Evolutionary conservation across 2,329 filamentous ascomycete genomes (phyloP).

Genomic region (Pseudogymnoascus sp.): DNA sequence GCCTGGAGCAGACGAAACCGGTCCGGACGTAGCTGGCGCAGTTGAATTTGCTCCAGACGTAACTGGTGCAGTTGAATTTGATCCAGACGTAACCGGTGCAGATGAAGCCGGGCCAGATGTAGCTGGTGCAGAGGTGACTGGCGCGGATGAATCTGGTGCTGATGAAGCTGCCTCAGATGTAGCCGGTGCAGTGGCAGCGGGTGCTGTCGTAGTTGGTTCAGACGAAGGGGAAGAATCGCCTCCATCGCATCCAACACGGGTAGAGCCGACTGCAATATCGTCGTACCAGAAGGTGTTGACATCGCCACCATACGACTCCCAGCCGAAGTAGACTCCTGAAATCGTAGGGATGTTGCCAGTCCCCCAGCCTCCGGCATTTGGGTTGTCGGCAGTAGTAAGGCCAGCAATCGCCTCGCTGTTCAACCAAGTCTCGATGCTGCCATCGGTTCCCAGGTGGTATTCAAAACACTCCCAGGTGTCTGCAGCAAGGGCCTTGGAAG

Average conservation of each 20-base stretch:
- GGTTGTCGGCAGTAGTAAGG: conserved; percentile 42
- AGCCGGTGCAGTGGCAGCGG: not conserved
- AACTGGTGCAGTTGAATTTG: not conserved
- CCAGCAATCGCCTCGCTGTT: conserved; percentile 43
- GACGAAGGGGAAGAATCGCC: conserved; percentile 3
- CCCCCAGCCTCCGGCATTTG: conserved; percentile 45
- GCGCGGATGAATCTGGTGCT: not conserved
- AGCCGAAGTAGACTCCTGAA: conserved; percentile 51
- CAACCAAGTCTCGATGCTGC: conserved; percentile 53
- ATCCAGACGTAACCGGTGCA: not conserved
- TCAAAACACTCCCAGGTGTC: conserved; percentile 51
- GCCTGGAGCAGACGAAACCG: conserved; percentile 4
- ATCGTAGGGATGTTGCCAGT: conserved; percentile 42
- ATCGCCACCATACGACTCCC: conserved; percentile 54
- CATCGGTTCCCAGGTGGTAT: conserved; percentile 50
- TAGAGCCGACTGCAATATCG: conserved; percentile 43
- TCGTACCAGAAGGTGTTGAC: conserved; percentile 57
- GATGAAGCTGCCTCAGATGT: conserved; percentile 2
- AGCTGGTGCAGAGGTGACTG: not conserved
- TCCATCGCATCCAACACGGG: conserved; percentile 38
- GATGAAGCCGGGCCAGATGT: not conserved
- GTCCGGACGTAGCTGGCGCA: not conserved
- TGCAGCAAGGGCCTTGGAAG: conserved; percentile 43
- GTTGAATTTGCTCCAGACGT: not conserved
- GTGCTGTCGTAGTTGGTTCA: not conserved